phyloP scores from a whole-genome alignment of 164 flowering plant genomes.

The Kalanchoe fedtschenkoi region DNA sequence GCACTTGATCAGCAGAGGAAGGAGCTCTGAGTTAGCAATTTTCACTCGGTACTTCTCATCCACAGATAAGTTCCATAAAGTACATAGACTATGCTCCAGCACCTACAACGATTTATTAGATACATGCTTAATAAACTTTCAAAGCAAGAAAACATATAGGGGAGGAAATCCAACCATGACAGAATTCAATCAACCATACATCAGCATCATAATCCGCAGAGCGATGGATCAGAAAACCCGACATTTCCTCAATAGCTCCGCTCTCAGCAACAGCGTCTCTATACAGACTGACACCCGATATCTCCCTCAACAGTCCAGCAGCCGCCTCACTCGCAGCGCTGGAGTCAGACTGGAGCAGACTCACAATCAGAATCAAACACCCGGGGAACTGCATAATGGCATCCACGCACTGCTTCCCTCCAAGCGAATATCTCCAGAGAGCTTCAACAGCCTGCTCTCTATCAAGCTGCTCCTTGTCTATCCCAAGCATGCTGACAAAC shows the following conservation, averaged over 20 bases:
- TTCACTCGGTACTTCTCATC: constrained; percentile 52
- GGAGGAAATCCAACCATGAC: constrained; percentile 1
- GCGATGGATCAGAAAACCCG: constrained; percentile 42
- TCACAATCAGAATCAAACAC: constrained; percentile 52
- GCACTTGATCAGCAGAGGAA: constrained; percentile 47
- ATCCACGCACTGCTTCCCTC: constrained; percentile 67
- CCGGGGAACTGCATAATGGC: constrained; percentile 58
- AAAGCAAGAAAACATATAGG: not conserved
- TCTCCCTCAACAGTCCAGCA: constrained; percentile 58
- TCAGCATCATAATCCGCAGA: constrained; percentile 49
- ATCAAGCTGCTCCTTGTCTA: constrained; percentile 67
- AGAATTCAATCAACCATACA: constrained; percentile 9
- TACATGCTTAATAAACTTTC: constrained; percentile 4
- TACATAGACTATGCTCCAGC: constrained; percentile 64
- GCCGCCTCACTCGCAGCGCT: constrained; percentile 71
- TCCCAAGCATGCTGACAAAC: constrained; percentile 79
- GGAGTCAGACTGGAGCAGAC: constrained; percentile 65
- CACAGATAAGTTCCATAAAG: constrained; percentile 79
- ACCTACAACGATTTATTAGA: constrained; percentile 39
- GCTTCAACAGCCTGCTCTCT: constrained; percentile 71
- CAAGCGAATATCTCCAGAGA: constrained; percentile 72
- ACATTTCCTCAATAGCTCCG: constrained; percentile 79
- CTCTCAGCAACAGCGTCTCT: constrained; percentile 54
- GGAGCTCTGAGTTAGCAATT: constrained; percentile 42
- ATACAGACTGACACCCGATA: constrained; percentile 50